These are phyloP conservation scores for Fusarium succisae DNA, from an alignment of 2,329 filamentous ascomycete species.

Conservation along the genomic window DNA sequence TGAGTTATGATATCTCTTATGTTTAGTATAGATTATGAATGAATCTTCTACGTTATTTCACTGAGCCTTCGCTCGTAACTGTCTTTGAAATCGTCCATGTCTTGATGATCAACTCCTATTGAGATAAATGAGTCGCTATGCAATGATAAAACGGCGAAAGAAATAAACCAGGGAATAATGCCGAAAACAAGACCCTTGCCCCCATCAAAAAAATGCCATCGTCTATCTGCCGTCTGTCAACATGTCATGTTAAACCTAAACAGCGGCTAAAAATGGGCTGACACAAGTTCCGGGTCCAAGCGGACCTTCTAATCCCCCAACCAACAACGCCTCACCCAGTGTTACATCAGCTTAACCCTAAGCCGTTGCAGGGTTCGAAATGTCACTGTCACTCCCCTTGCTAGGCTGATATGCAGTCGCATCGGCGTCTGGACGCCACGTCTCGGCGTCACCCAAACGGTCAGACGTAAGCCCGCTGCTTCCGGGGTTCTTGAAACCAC, in stretches of 20 bases:
- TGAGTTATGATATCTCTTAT: not conserved
- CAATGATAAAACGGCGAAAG: accelerated
- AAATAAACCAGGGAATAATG: accelerated
- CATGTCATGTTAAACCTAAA: too few species aligned
- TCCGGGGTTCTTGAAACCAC: conserved; percentile 5
- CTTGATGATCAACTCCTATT: accelerated
- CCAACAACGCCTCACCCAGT: not conserved
- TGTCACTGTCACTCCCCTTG: conserved; percentile 1
- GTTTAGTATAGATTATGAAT: not conserved
- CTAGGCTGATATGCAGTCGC: not conserved
- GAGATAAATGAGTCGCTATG: not conserved
- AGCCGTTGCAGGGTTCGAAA: not conserved
- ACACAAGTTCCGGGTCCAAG: not conserved
- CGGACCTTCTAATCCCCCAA: not conserved
- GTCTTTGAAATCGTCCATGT: accelerated
- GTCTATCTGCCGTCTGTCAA: not conserved
- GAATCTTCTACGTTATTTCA: not conserved
- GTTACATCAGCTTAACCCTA: not conserved
- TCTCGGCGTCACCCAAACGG: conserved; percentile 7
- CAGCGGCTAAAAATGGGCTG: not conserved
- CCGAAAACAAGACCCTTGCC: too few species aligned
- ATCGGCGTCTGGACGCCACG: not conserved
- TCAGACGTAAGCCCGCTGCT: conserved; percentile 5
- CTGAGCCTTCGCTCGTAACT: accelerated
- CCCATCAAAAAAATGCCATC: too few species aligned